phyloP scores from a whole-genome alignment of 2,329 filamentous ascomycete genomes.

The Elsinoe perseae region DNA sequence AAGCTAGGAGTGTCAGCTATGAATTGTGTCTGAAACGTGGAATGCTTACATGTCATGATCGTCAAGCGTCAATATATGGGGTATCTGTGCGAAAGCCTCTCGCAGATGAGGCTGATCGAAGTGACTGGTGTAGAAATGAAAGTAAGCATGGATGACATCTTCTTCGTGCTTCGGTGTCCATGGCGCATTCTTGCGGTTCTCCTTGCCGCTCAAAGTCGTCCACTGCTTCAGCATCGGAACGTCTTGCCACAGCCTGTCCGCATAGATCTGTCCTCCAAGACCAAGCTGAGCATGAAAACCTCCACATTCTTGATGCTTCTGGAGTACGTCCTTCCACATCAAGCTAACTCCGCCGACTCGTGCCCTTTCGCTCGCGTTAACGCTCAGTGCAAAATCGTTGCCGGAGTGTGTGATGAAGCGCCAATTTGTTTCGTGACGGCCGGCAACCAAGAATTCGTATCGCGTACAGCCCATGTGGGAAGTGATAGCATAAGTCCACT shows the following conservation, averaged over 20 bases:
- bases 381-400: constrained; percentile 87
- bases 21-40: constrained; percentile 17
- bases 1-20: constrained; percentile 51
- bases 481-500: constrained; percentile 98
- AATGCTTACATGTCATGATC: constrained; percentile 90
- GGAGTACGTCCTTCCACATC: constrained; percentile 98
- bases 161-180: constrained; percentile 96
- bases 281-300: constrained; percentile 93
- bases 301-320: constrained; percentile 93
- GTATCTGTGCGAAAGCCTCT: constrained; percentile 96
- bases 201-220: constrained; percentile 86
- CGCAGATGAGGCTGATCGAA: constrained; percentile 93
- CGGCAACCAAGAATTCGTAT: constrained; percentile 93
- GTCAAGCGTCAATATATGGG: constrained; percentile 84
- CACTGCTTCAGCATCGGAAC: constrained; percentile 90
- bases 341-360: constrained; percentile 82
- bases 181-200: constrained; percentile 77
- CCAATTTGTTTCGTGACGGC: constrained; percentile 84
- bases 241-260: constrained; percentile 92
- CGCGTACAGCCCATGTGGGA: constrained; percentile 95
- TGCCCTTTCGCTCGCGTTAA: constrained; percentile 75
- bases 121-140: constrained; percentile 97
- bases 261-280: constrained; percentile 89
- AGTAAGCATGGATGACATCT: constrained; percentile 91
- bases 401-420: constrained; percentile 92